Evolutionary conservation across 208 protist species (phyloP), one percentile per base, ranked within the genome.

Genomic region (Crithidia brevicula): DNA sequence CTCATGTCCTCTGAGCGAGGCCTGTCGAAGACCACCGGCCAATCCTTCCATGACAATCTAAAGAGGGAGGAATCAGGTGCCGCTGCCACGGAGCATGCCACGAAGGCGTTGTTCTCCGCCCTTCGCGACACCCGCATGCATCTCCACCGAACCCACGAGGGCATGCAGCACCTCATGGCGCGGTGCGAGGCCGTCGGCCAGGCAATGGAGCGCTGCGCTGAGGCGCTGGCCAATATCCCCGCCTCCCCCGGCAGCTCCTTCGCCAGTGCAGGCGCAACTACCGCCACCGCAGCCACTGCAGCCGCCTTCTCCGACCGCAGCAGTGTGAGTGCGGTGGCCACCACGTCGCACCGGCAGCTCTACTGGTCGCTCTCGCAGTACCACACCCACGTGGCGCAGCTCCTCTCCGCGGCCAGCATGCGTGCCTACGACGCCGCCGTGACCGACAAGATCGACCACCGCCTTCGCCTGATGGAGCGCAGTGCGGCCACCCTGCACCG

Each of bases 341-440:
- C 34, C 11, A n/a, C 36, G 20, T 42, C 53, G 34, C 38, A 59
- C 22, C 53, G 53, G 36, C 53, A 59, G 31, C 53, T 59, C 30
- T 46, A 27, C 53, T 59, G 53, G 53, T 59, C 53, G 20, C 53
- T 59, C 30, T 59, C 53, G 53, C 34, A 59, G 53, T 59, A 42
- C 53, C 53, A 59, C 34, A 59, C 53, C 11, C 33, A 59, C 53
- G 20, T 34, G 53, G 53, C 53, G 22, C 53, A 46, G 53, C 53
- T 59, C 34, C 53, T 59, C 34, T 43, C 53, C 9, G 34, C 53
- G 34, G 22, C 53, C 11, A 59, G 53, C 34, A 20, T 43, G 53
- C 53, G 23, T 28, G 53, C 53, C 5, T 59, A 59, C 53, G 53
- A 59, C 36, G 53, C 53, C 30, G 53, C 53, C n/a, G 53, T 59